phyloP scores from a whole-genome alignment of 305 asterid species.

The Solanum chacoense region DNA sequence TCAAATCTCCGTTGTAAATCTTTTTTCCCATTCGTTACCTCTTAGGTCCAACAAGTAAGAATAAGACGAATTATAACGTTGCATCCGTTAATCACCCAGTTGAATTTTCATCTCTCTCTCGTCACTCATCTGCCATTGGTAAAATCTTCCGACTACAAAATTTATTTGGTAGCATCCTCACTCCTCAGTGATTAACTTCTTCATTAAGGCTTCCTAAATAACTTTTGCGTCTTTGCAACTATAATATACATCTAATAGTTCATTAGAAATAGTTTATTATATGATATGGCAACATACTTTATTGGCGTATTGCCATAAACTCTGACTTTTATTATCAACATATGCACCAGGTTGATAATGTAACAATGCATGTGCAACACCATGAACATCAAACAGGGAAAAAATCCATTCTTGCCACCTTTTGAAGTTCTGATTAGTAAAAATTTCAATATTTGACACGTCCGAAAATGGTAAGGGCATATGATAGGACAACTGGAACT shows the following conservation, averaged over 20 bases:
- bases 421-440: neutral
- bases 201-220: neutral
- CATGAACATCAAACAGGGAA: neutral
- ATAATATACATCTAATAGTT: neutral
- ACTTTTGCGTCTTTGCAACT: neutral
- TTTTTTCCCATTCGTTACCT: neutral
- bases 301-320: neutral
- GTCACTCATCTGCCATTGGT: neutral
- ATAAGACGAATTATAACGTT: neutral
- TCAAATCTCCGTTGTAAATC: neutral
- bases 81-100: neutral
- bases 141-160: neutral
- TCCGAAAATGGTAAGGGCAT: neutral
- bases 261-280: neutral
- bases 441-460: neutral
- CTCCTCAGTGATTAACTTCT: neutral
- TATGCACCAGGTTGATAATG: neutral
- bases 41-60: neutral
- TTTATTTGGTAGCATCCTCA: neutral
- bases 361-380: neutral
- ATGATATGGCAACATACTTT: neutral
- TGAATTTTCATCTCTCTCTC: neutral
- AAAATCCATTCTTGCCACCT: neutral
- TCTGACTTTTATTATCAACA: no score
- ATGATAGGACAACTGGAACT: neutral